Conservation (phyloP, 2,329 filamentous ascomycete species). For the Diaporthe caulivora region DNA sequence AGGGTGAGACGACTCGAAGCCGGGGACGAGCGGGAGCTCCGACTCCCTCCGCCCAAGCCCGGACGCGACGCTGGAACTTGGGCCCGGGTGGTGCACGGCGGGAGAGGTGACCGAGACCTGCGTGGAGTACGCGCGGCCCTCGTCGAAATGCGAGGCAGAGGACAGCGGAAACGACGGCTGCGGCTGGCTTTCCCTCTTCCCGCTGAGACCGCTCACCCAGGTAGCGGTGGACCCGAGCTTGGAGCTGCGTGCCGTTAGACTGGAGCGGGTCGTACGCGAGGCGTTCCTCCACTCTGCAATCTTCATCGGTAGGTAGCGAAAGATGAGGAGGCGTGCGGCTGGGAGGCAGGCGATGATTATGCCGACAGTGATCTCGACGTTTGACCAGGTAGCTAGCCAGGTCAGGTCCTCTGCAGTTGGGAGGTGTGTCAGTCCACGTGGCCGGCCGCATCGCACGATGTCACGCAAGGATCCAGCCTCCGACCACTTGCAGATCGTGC, state of each 20-base stretch:
- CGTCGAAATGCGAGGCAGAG: neutral
- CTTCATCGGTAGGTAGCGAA: constrained; percentile 6
- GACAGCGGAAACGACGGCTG: neutral
- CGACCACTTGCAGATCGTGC: neutral
- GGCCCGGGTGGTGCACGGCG: neutral
- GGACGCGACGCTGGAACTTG: neutral
- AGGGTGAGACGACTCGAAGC: neutral
- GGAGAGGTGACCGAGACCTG: neutral
- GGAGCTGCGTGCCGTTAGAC: neutral
- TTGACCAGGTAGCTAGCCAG: constrained; percentile 18
- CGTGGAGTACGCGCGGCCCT: neutral
- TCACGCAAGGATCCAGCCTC: neutral
- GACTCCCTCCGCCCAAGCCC: neutral
- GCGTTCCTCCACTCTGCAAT: neutral
- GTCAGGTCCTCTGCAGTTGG: constrained; percentile 14
- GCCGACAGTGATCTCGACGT: constrained; percentile 30
- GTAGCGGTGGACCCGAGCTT: constrained; percentile 5
- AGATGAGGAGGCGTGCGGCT: constrained; percentile 13
- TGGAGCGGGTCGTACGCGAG: neutral
- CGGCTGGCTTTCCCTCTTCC: constrained; percentile 16
- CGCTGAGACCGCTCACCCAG: constrained; percentile 16
- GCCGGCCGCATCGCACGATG: neutral
- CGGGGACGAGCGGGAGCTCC: constrained; percentile 2
- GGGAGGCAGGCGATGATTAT: constrained; percentile 35
- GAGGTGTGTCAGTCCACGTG: neutral